Evolutionary conservation across 257 asterid genomes (phyloP).

Genomic region (Eucommia ulmoides): DNA sequence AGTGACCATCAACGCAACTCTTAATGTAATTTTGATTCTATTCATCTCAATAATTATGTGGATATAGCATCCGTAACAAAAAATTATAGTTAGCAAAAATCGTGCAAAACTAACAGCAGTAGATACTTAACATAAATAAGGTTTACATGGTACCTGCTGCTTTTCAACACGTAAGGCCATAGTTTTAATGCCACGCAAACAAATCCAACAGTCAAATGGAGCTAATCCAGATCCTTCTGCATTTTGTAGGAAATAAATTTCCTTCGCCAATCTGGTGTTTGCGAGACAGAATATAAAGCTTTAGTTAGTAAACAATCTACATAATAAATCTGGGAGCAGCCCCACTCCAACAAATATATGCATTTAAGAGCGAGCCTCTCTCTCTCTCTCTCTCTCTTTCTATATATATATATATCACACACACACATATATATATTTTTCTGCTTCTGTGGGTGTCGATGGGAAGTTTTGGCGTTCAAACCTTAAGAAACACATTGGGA

Average conservation of each 20-base stretch:
- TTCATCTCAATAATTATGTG: no score
- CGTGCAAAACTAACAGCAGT: no score
- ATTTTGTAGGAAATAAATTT: slow-evolving; percentile 70
- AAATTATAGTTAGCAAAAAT: no score
- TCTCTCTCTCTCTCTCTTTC: no score
- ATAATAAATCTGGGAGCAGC: not conserved
- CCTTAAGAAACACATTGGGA: no score
- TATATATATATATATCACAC: not conserved
- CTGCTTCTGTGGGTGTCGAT: not conserved
- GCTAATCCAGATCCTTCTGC: slow-evolving; percentile 94
- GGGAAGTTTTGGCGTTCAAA: not conserved
- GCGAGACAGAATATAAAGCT: not conserved
- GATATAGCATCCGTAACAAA: no score
- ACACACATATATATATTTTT: no score
- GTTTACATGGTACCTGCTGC: slow-evolving; percentile 68
- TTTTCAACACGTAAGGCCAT: slow-evolving; percentile 84
- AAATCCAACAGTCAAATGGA: slow-evolving; percentile 97
- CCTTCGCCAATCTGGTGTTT: slow-evolving; percentile 53
- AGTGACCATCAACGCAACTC: no score
- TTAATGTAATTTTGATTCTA: no score
- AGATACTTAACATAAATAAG: no score
- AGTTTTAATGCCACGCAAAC: slow-evolving; percentile 84
- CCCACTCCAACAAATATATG: no score
- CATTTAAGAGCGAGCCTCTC: no score
- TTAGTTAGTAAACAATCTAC: not conserved